phyloP scores from a whole-genome alignment of 1,284 basidiomycete genomes.

The Leccinum pallidistipes region DNA sequence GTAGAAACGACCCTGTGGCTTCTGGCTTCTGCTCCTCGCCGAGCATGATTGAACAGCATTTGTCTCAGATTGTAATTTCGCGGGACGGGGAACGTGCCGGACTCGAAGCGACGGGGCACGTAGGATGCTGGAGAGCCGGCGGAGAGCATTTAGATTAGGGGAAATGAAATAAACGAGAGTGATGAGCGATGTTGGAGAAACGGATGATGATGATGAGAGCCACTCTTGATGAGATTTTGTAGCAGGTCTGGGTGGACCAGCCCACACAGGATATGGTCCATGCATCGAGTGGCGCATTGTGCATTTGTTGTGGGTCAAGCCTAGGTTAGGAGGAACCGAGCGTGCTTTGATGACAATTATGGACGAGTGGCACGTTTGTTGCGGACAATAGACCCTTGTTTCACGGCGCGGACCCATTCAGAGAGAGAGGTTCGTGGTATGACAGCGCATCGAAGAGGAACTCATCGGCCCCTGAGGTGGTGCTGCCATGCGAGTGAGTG shows the following conservation, averaged over 20 bases:
- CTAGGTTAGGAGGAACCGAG: neutral
- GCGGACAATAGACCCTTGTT: conserved; percentile 3
- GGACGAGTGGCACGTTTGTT: conserved; percentile 4
- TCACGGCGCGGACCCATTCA: neutral
- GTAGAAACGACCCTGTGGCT: neutral
- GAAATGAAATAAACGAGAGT: conserved; percentile 3
- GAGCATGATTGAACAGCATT: conserved; percentile 29
- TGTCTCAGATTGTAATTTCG: conserved; percentile 27
- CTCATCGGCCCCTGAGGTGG: conserved; percentile 2
- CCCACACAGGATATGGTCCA: conserved; percentile 5
- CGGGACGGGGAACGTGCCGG: conserved; percentile 31
- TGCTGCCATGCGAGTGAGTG: conserved; percentile 6
- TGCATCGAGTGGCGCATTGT: conserved; percentile 9
- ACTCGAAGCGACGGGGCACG: conserved; percentile 20
- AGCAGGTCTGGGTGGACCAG: conserved; percentile 13
- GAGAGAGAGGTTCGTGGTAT: neutral
- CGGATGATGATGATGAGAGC: neutral
- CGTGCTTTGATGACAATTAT: neutral
- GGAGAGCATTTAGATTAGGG: conserved; percentile 13
- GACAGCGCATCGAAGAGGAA: neutral
- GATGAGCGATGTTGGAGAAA: neutral
- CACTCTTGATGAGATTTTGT: conserved; percentile 13
- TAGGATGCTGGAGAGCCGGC: conserved; percentile 14
- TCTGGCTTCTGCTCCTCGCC: neutral
- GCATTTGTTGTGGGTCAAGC: neutral